Percentiles rank a stretch among this genome's conserved stretches.
These are phyloP conservation scores for Medicago lupulina DNA, from an alignment of 306 rosid species.

Conservation along the genomic window DNA sequence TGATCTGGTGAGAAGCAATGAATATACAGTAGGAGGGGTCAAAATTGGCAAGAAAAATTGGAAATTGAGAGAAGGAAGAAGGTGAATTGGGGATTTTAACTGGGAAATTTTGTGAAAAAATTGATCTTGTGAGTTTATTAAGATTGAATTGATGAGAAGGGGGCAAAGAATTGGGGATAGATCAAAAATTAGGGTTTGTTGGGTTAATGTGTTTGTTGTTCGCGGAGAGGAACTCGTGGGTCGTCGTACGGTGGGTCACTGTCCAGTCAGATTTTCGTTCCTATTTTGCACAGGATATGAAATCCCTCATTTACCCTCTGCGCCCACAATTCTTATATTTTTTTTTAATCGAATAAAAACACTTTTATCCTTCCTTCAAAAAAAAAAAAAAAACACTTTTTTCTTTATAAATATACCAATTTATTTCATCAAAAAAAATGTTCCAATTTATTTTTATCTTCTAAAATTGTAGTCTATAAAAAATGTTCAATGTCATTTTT, in stretches of 20 bases:
- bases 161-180: conserved; percentile 38
- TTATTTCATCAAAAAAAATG: too few species aligned
- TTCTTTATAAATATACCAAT: too few species aligned
- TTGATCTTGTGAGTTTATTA: conserved; percentile 35
- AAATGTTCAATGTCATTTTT: too few species aligned
- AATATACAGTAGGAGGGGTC: background rate
- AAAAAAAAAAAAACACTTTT: too few species aligned
- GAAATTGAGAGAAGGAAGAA: conserved; percentile 18
- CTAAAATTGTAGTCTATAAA: too few species aligned
- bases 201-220: conserved; percentile 46
- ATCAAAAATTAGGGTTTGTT: conserved; percentile 70
- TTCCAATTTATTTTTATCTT: too few species aligned
- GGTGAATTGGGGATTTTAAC: conserved; percentile 35
- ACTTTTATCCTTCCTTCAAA: too few species aligned
- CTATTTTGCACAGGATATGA: conserved; percentile 28
- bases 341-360: too few species aligned
- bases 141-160: conserved; percentile 28
- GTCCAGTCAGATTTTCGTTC: conserved; percentile 53
- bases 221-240: conserved; percentile 60
- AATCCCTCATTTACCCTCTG: conserved; percentile 43
- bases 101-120: conserved; percentile 27
- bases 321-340: conserved; percentile 6
- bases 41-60: conserved; percentile 10
- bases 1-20: conserved; percentile 49
- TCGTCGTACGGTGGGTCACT: conserved; percentile 73